phyloP scores from a whole-genome alignment of 1,284 basidiomycete species.

The Rhodotorula sp. region DNA sequence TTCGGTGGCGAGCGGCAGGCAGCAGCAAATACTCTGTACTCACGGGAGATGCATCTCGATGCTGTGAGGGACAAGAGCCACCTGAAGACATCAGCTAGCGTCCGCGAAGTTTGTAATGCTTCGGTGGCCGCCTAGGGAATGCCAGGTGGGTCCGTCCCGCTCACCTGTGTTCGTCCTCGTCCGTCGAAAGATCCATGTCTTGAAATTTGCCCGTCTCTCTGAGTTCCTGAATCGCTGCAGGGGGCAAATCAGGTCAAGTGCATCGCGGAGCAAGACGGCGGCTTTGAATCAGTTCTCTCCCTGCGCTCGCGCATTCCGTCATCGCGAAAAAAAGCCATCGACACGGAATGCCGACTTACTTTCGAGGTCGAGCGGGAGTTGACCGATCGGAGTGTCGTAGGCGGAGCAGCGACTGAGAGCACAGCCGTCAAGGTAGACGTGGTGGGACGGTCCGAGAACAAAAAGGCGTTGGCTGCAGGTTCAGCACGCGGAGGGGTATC shows the following conservation, averaged over 20 bases:
- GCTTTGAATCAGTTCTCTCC: neutral
- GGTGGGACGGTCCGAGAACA: conserved; percentile 93
- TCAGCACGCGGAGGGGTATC: neutral
- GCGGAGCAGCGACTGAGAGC: conserved; percentile 71
- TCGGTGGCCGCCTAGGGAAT: neutral
- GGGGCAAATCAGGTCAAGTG: neutral
- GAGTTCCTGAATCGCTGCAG: conserved; percentile 67
- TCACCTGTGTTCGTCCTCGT: conserved; percentile 80
- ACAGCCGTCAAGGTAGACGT: conserved; percentile 81
- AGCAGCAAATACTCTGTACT: neutral
- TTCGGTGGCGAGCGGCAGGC: too few relatives aligned
- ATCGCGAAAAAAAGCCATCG: neutral
- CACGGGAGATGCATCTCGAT: conserved; percentile 71
- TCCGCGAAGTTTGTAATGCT: neutral
- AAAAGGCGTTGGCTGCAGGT: conserved; percentile 64
- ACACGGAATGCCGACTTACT: conserved; percentile 56
- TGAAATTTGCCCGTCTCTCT: conserved; percentile 67
- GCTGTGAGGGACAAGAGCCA: conserved; percentile 51
- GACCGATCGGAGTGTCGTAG: conserved; percentile 85
- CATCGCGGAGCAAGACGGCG: neutral
- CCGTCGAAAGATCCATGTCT: conserved; percentile 64
- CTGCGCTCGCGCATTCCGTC: neutral
- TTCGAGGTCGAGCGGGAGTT: conserved; percentile 70
- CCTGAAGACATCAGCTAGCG: too few relatives aligned
- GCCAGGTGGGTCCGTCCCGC: neutral